Percentiles rank a stretch among this genome's conserved stretches.
phyloP scores from a whole-genome alignment of 139 green algal species.

The Auxenochlorella pyrenoidosa region DNA sequence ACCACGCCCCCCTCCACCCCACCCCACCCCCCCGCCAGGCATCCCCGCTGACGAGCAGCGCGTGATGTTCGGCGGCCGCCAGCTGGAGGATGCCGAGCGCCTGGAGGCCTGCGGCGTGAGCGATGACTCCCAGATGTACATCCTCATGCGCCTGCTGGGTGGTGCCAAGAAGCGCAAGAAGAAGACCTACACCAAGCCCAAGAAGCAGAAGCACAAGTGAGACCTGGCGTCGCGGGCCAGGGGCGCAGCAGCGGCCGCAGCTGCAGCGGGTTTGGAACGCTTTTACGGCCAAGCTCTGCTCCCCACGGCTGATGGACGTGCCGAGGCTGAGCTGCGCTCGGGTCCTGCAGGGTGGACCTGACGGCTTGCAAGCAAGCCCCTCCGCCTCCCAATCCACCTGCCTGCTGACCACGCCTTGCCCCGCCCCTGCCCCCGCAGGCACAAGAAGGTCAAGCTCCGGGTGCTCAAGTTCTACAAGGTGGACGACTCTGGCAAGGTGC shows the following conservation, averaged over 20 bases:
- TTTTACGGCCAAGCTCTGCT: no score
- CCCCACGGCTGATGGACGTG: no score
- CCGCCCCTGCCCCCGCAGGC: slow-evolving; percentile 47
- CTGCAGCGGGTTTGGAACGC: no score
- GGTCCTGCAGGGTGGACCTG: no score
- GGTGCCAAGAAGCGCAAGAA: slow-evolving; percentile 99
- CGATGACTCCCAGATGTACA: slow-evolving; percentile 86
- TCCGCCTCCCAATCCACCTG: no score
- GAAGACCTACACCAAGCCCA: slow-evolving; percentile 99
- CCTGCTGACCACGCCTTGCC: no score
- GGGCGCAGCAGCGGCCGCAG: not conserved
- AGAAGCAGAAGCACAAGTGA: slow-evolving; percentile 99
- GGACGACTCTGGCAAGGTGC: slow-evolving; percentile 97
- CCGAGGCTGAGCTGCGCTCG: no score
- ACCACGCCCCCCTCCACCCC: no score
- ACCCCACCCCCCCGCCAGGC: slow-evolving; percentile 49
- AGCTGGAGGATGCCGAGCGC: slow-evolving; percentile 72
- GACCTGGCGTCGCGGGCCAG: not conserved
- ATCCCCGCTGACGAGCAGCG: slow-evolving; percentile 77
- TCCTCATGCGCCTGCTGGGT: slow-evolving; percentile 90
- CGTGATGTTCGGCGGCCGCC: slow-evolving; percentile 83
- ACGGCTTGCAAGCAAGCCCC: no score
- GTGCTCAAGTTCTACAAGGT: slow-evolving; percentile 92
- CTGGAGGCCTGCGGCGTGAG: slow-evolving; percentile 80
- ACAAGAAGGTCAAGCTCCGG: slow-evolving; percentile 95